Base-by-base conservation (phyloP, 2,329 filamentous ascomycete species). In the Fusarium anthophilum region DNA sequence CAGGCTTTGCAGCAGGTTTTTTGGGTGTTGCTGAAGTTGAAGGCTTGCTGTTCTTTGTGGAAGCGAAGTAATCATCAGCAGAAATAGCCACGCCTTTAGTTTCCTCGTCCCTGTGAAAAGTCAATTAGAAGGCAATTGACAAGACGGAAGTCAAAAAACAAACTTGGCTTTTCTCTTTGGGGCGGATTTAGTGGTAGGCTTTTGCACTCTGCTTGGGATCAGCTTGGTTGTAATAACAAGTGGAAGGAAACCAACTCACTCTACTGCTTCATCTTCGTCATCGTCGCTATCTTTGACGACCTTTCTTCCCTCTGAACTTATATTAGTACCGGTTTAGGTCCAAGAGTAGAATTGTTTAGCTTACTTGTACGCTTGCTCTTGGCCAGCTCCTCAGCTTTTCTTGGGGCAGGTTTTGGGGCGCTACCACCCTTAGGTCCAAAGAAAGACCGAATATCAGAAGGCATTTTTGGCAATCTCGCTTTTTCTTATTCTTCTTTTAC, bases 361-460 rank as follows among this genome's bases (percentile, higher is more conserved):
- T 61, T 78, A 88, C 86, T 88, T 70, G 80, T 79, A 70, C 87
- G 83, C 70, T 84, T 83, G 70, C 82, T 84, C 70, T 86, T 86
- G 55, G 82, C 69, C 20, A 86, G 75, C 57, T 84, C 83, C 65
- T 86, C 85, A 45, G 80, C 80, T 78, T 87, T 86, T 79, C 86
- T 87, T 6, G 83, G 76, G 17, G 83, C 77, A 41, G 86, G 83
- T 76, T 88, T 86, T 54, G 86, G 83, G 22, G 88, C 84, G 50
- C 87, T 84, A 76, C 89, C 87, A 58, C 90, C 90, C 82, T 95
- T 95, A 70, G 93, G 91, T 63, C 92, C 91, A 85, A 98, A 98
- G 84, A 98, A 98, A 77, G 88, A 94, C 80, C 95, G 90, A 79
- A 98, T 98, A 83, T 98, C 96, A 72, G 95, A 61, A 65, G 91